Conservation (phyloP, 1,139 yeast species). For the Pichia sp. region DNA sequence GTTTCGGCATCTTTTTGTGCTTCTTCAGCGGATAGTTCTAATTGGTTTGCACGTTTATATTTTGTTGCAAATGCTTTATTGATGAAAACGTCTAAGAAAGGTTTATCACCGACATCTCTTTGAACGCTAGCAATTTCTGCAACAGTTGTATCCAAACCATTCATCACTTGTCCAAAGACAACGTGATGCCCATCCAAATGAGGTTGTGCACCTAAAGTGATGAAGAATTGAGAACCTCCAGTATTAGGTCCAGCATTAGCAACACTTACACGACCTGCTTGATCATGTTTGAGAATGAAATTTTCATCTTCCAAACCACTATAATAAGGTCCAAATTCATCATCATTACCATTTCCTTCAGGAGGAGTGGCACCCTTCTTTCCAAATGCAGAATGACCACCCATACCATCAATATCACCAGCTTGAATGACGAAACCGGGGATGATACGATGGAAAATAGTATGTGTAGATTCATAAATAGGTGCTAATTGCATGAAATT, state of each 20-base stretch:
- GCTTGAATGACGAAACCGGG: constrained; percentile 78
- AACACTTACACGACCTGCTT: constrained; percentile 67
- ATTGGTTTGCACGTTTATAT: neutral
- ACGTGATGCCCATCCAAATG: constrained; percentile 70
- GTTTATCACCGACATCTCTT: constrained; percentile 44
- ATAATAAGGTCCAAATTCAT: constrained; percentile 6
- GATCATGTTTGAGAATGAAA: constrained; percentile 55
- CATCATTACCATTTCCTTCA: constrained; percentile 2
- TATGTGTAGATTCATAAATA: constrained; percentile 46
- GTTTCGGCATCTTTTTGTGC: neutral
- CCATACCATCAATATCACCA: constrained; percentile 72
- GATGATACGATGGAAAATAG: constrained; percentile 71
- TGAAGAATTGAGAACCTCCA: constrained; percentile 71
- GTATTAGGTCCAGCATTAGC: constrained; percentile 78
- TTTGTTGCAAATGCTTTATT: neutral
- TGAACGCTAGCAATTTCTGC: constrained; percentile 47
- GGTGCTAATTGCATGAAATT: constrained; percentile 63
- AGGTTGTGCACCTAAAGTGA: constrained; percentile 43
- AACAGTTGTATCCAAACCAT: constrained; percentile 61
- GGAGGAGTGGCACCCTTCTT: constrained; percentile 36
- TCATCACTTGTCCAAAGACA: constrained; percentile 73
- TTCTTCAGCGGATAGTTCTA: neutral
- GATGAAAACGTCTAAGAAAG: constrained; percentile 37
- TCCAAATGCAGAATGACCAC: constrained; percentile 73
- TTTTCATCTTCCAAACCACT: constrained; percentile 46